Base-by-base conservation (phyloP, 106 monocot genomes). In the Cymbidium sinense region DNA sequence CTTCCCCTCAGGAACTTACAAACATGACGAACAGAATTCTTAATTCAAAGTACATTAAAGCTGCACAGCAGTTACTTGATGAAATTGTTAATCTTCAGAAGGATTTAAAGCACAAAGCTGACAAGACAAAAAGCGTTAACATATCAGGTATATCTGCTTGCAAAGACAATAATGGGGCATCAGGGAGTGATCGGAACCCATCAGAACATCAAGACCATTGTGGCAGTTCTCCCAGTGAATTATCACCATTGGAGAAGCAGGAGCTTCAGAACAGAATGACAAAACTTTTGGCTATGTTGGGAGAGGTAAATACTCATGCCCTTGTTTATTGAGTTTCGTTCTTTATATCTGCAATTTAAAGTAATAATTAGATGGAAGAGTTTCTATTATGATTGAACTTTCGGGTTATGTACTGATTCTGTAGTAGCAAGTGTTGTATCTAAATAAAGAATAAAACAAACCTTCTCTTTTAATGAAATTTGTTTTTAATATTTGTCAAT, bases 221-320 rank as follows among this genome's bases (percentile, higher is more conserved):
- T 47, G 75, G 37, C 27, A 83, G 86, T 73, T 81, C 86, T 31
- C 34, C 74, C 64, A 73, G 29, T 15, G 90, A 89, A 74, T 80
- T 93, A 21, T 91, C 93, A 25, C 79, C 88, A 1, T 78, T 77
- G 31, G 95, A 90, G 64, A 87, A 87, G 72, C 88, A 93, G 80
- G 95, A 95, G 34, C 90, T 95, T 55, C 95, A 95, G 83, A 93
- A 87, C 88, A 95, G 91, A 85, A 77, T 95, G 70, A 79, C 90
- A 21, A 93, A 93, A 73, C 90, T 95, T 58, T 84, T 93, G 82
- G 88, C 88, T 79, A 93, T 95, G 93, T 81, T 93, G 70, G 95
- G 93, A 75, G 93, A 95, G 93, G 95, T 95, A 21, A n/a, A 55
- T 29, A 21, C 19, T n/a, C 17, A 3, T 10, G 6, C 25, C 61